These are phyloP conservation scores for Rhizopogon vesiculosus DNA, from an alignment of 768 basidiomycete genomes.

Conservation along the genomic window DNA sequence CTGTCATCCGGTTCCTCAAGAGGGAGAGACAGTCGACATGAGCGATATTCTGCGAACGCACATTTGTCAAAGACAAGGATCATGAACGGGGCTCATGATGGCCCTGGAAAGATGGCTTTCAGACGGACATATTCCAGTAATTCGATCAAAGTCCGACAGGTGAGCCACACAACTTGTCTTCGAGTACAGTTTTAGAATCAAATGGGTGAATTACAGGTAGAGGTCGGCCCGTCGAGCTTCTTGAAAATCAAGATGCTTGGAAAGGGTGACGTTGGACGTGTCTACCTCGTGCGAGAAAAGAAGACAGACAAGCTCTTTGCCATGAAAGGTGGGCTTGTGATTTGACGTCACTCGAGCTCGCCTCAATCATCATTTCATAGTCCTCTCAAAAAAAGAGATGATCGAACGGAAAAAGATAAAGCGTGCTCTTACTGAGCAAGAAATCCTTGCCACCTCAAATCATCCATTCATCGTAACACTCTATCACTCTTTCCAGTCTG, in stretches of 20 bases:
- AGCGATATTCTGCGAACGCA: slow-evolving; percentile 25
- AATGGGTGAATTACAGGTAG: slow-evolving; percentile 50
- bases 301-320: slow-evolving; percentile 94
- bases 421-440: slow-evolving; percentile 96
- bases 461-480: slow-evolving; percentile 99
- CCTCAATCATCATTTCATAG: slow-evolving; percentile 42
- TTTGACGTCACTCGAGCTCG: neutral
- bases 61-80: slow-evolving; percentile 36
- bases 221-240: slow-evolving; percentile 92
- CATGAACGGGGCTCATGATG: slow-evolving; percentile 39
- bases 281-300: slow-evolving; percentile 98
- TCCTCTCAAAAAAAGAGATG: slow-evolving; percentile 99
- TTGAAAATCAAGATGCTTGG: slow-evolving; percentile 97
- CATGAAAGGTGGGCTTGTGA: slow-evolving; percentile 84
- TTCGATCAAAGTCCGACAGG: slow-evolving; percentile 91
- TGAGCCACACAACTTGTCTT: slow-evolving; percentile 30
- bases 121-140: slow-evolving; percentile 95
- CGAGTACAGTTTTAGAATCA: neutral
- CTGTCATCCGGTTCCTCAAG: slow-evolving; percentile 73
- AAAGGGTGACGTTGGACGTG: slow-evolving; percentile 97
- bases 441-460: slow-evolving; percentile 97
- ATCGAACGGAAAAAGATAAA: slow-evolving; percentile 99
- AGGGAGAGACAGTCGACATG: slow-evolving; percentile 40
- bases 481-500: slow-evolving; percentile 98
- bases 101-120: slow-evolving; percentile 69